Evolutionary conservation across 1,284 basidiomycete genomes (phyloP).

Genomic region (Exsudoporus floridanus): DNA sequence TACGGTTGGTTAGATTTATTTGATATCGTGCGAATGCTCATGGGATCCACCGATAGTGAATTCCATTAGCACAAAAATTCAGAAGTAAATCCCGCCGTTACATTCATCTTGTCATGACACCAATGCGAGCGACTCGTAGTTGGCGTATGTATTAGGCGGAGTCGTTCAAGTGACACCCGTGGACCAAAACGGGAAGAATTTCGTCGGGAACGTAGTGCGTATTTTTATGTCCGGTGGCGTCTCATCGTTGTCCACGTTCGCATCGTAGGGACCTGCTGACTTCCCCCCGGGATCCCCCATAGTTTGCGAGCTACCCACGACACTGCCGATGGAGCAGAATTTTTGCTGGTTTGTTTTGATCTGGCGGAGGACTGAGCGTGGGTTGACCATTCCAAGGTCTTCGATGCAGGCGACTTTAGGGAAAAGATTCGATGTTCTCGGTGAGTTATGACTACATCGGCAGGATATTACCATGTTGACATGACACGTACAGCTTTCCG

Average conservation of each 20-base stretch:
- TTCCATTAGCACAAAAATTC: conserved; percentile 59
- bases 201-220: conserved; percentile 54
- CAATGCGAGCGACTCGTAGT: conserved; percentile 33
- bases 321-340: conserved; percentile 48
- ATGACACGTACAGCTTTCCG: conserved; percentile 4
- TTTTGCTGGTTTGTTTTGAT: conserved; percentile 40
- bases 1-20: conserved; percentile 36
- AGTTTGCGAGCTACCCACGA: conserved; percentile 50
- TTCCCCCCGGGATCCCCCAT: conserved; percentile 42
- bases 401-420: conserved; percentile 51
- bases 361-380: neutral
- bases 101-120: neutral
- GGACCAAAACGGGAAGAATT: conserved; percentile 61
- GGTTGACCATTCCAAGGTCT: conserved; percentile 34
- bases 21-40: neutral
- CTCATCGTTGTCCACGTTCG: conserved; percentile 6
- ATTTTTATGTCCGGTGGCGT: neutral
- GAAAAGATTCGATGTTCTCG: conserved; percentile 55
- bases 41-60: conserved; percentile 41
- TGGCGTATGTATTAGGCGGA: conserved; percentile 68
- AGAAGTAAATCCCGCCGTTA: conserved; percentile 36
- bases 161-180: conserved; percentile 62
- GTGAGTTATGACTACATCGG: conserved; percentile 21
- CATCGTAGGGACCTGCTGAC: conserved; percentile 39
- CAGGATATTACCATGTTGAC: neutral